A percentile compares a stretch with the other conserved stretches of the same genome.
phyloP scores from a whole-genome alignment of 805 yeast species.

The Nakazawaea populi region DNA sequence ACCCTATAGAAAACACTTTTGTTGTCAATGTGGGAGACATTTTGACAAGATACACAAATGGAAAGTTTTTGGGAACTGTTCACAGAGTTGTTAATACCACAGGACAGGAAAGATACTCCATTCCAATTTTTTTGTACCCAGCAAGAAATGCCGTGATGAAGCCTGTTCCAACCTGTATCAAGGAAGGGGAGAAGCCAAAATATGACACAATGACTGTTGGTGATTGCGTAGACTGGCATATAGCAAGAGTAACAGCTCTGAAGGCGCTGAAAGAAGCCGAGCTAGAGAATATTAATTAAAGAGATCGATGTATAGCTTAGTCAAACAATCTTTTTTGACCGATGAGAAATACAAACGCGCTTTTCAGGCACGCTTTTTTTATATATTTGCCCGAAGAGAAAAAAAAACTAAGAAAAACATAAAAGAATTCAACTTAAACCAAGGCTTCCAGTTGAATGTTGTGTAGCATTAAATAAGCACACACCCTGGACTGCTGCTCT shows the following conservation, averaged over 20 bases:
- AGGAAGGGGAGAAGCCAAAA: constrained; percentile 6
- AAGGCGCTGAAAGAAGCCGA: constrained; percentile 2
- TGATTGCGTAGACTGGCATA: constrained; percentile 11
- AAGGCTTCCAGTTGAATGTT: no score
- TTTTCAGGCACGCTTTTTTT: no score
- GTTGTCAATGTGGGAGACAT: constrained; percentile 35
- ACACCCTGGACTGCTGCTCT: no score
- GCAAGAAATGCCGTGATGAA: constrained; percentile 15
- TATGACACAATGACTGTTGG: constrained; percentile 8
- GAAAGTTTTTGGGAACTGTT: constrained; percentile 28
- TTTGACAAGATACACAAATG: constrained; percentile 32
- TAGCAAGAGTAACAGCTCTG: constrained; percentile 10
- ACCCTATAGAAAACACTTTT: constrained; percentile 26
- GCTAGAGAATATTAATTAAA: not conserved
- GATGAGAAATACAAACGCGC: no score
- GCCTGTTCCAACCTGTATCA: constrained; percentile 17
- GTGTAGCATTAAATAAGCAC: no score
- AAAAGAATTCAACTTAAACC: no score
- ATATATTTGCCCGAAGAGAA: not conserved
- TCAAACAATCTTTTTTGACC: no score
- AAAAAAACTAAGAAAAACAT: no score
- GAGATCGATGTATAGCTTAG: no score
- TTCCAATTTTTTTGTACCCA: constrained; percentile 23
- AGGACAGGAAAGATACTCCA: constrained; percentile 20
- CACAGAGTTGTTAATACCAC: constrained; percentile 31